These are phyloP conservation scores for Logfia minima DNA, from an alignment of 129 eudicot species.

Conservation along the genomic window DNA sequence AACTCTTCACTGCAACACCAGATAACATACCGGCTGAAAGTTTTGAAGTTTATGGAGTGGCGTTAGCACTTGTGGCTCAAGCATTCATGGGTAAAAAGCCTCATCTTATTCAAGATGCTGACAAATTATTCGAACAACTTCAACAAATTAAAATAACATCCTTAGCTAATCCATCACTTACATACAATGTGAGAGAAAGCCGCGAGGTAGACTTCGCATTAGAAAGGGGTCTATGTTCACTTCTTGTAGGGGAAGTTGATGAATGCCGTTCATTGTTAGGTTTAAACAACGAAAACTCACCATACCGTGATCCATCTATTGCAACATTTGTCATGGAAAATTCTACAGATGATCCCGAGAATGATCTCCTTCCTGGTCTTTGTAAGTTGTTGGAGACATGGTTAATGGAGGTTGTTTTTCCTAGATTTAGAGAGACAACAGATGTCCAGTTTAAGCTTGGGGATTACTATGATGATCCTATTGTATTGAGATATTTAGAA, in stretches of 20 bases:
- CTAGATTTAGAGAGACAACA: slow-evolving; percentile 83
- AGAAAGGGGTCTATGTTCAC: slow-evolving; percentile 92
- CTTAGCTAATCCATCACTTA: slow-evolving; percentile 45
- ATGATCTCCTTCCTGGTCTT: slow-evolving; percentile 86
- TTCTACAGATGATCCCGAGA: slow-evolving; percentile 67
- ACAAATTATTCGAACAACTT: slow-evolving; percentile 81
- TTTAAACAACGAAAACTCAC: slow-evolving; percentile 66
- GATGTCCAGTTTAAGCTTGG: slow-evolving; percentile 73
- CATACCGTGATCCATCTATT: slow-evolving; percentile 77
- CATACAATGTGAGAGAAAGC: slow-evolving; percentile 43
- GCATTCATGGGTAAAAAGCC: slow-evolving; percentile 86
- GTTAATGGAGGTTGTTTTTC: slow-evolving; percentile 92
- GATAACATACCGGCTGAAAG: slow-evolving; percentile 87
- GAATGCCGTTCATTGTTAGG: slow-evolving; percentile 94
- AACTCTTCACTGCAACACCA: slow-evolving; percentile 84
- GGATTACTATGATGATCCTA: slow-evolving; percentile 96
- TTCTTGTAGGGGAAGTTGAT: slow-evolving; percentile 89
- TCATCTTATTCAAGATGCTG: slow-evolving; percentile 81
- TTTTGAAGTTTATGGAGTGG: slow-evolving; percentile 91
- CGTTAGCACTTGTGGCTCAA: slow-evolving; percentile 92
- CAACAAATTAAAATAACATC: slow-evolving; percentile 78
- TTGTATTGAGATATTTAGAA: slow-evolving; percentile 78
- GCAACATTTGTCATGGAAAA: slow-evolving; percentile 72
- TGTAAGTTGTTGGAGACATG: slow-evolving; percentile 91
- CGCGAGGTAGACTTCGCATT: slow-evolving; percentile 80